Evolutionary conservation across 306 rosid species (phyloP).

Genomic region (Sicyos edulis): DNA sequence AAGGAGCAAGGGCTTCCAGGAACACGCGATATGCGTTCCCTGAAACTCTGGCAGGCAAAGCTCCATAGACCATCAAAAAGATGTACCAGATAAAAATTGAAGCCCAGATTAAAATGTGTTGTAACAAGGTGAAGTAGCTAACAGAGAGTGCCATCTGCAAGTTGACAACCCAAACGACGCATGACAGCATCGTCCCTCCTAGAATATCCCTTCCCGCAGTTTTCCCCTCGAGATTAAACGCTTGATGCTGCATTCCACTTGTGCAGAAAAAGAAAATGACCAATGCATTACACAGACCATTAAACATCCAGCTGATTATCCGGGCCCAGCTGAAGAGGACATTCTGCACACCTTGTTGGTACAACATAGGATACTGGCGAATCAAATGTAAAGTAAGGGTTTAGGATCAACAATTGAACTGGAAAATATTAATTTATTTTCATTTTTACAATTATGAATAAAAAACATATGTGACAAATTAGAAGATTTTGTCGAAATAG

Average conservation of each 20-base stretch:
- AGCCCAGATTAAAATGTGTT: constrained; percentile 81
- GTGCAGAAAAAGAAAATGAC: constrained; percentile 83
- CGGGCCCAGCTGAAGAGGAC: constrained; percentile 87
- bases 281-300: constrained; percentile 58
- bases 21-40: constrained; percentile 60
- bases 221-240: constrained; percentile 59
- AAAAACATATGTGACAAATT: background rate
- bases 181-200: constrained; percentile 73
- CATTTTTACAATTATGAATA: background rate
- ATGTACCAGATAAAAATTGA: constrained; percentile 71
- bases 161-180: constrained; percentile 90
- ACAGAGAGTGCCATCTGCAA: constrained; percentile 81
- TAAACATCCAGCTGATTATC: constrained; percentile 80
- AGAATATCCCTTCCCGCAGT: constrained; percentile 72
- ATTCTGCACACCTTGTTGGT: constrained; percentile 94
- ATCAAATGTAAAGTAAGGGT: background rate
- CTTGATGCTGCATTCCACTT: constrained; percentile 55
- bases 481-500: background rate
- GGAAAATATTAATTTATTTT: background rate
- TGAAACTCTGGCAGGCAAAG: constrained; percentile 43
- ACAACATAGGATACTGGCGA: constrained; percentile 77
- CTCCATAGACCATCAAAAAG: constrained; percentile 66
- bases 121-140: constrained; percentile 87
- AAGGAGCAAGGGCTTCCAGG: constrained; percentile 65
- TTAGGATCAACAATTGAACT: background rate